These are phyloP conservation scores for Ogataea ramenticola DNA, from an alignment of 805 yeast species.

Conservation along the genomic window DNA sequence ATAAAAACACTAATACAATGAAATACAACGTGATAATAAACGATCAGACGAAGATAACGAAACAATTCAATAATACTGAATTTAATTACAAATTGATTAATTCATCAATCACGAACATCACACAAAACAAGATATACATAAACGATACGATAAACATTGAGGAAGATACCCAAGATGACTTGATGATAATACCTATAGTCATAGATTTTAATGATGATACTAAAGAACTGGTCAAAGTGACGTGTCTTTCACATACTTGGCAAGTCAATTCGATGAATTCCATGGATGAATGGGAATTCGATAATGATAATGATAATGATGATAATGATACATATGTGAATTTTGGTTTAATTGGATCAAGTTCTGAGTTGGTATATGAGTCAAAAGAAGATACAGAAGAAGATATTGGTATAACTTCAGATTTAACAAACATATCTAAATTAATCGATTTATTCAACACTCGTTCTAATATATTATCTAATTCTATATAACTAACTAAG, in stretches of 20 bases:
- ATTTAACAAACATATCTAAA: conserved; percentile 5
- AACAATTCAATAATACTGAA: background rate
- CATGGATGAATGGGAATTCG: background rate
- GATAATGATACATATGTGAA: background rate
- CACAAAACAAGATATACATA: too few relatives aligned
- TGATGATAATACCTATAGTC: conserved; percentile 1
- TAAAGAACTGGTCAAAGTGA: background rate
- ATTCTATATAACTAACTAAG: background rate
- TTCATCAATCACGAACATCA: too few relatives aligned
- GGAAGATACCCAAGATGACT: too few relatives aligned
- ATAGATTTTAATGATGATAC: background rate
- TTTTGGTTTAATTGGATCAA: conserved; percentile 1
- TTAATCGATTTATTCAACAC: conserved; percentile 6
- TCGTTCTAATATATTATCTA: conserved; percentile 5
- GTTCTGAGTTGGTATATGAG: conserved; percentile 4
- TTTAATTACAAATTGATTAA: background rate
- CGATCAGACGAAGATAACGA: background rate
- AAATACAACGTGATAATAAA: background rate
- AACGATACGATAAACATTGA: too few relatives aligned
- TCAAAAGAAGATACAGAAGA: too few relatives aligned
- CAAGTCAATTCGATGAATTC: background rate
- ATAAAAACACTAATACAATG: background rate
- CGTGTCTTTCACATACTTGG: background rate
- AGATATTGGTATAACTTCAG: conserved; percentile 1
- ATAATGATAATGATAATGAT: background rate